Conservation (phyloP, 2,329 filamentous ascomycete species). For the Periconia macrospinosa region DNA sequence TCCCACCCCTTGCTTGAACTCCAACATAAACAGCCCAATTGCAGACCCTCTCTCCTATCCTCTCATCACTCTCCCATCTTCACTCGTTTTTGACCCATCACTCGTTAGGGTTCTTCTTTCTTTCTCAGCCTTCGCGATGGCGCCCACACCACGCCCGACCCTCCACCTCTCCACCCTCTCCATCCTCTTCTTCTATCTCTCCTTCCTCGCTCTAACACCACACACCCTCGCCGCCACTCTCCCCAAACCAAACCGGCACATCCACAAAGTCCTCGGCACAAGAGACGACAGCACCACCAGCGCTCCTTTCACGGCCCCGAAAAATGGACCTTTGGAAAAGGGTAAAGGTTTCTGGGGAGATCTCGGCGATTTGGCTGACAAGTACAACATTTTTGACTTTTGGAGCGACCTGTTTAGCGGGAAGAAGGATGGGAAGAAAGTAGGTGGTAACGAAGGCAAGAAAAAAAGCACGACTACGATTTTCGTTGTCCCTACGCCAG, state of each 20-base stretch:
- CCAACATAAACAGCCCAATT: background rate
- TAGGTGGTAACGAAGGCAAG: background rate
- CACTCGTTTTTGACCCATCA: background rate
- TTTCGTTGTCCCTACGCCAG: slow-evolving; percentile 1
- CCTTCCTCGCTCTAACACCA: no score
- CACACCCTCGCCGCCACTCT: background rate
- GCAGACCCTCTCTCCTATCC: background rate
- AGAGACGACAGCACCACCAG: background rate
- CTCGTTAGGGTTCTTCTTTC: no score
- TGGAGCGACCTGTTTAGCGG: slow-evolving; percentile 5
- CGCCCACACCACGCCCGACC: background rate
- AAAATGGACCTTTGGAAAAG: slow-evolving; percentile 6
- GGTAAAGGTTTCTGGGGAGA: slow-evolving; percentile 11
- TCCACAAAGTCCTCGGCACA: background rate
- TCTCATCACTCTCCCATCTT: background rate
- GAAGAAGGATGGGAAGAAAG: background rate
- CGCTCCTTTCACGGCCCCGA: background rate
- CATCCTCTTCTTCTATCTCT: no score
- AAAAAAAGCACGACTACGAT: slow-evolving; percentile 2
- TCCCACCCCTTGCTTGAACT: background rate
- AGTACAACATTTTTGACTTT: slow-evolving; percentile 9
- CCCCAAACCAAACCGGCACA: background rate
- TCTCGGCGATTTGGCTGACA: slow-evolving; percentile 5
- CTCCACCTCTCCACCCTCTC: background rate
- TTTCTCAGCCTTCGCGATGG: background rate